Conservation (phyloP, 176 grass and related monocot genomes). For the Puccinellia tenuiflora region DNA sequence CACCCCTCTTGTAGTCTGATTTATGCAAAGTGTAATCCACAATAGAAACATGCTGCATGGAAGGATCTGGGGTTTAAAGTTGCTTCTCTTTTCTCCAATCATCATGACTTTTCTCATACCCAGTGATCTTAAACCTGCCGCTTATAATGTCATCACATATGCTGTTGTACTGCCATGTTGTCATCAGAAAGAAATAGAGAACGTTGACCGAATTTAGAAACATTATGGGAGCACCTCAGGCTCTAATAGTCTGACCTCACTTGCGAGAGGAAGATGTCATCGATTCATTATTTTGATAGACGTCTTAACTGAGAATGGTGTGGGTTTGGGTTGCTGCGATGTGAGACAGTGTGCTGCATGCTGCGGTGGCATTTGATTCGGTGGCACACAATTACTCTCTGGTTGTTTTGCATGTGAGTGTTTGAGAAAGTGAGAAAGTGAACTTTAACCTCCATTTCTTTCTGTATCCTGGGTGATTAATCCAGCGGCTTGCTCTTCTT, state of each 20-base stretch:
- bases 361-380: neutral
- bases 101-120: neutral
- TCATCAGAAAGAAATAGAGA: constrained; percentile 6
- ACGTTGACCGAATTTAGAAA: neutral
- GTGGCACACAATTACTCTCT: neutral
- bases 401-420: neutral
- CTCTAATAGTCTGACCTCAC: neutral
- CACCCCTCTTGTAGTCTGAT: constrained; percentile 20
- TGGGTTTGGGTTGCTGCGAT: neutral
- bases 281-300: neutral
- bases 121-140: neutral
- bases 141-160: neutral
- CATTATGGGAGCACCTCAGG: neutral
- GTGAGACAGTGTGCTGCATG: neutral
- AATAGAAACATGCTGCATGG: neutral
- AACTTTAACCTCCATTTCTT: neutral
- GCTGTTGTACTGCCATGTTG: neutral
- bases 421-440: too few species aligned
- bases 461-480: neutral
- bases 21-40: neutral
- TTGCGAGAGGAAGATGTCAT: neutral
- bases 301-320: neutral
- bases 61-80: neutral
- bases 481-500: neutral
- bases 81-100: neutral